Evolutionary conservation across 1,139 yeast species (phyloP), one percentile per base, ranked within the genome.

Genomic region (Tardiomyces depauwii): DNA sequence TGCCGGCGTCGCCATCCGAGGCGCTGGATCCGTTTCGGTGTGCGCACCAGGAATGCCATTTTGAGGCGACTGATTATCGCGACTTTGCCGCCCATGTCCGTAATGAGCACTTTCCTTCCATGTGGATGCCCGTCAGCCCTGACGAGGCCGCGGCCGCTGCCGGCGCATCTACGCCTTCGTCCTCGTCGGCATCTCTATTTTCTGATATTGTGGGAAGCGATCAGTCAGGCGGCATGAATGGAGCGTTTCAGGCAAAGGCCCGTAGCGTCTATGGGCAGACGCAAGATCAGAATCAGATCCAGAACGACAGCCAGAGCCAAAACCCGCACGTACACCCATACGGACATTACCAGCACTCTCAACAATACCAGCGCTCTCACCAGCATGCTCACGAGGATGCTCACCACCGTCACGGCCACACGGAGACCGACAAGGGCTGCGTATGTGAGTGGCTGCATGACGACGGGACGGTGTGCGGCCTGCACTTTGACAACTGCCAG

Each of bases 371-470:
- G 42, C 47, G 21, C 39, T 38, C 19, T 19, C 42, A 39, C 25
- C 48, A 44, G 11, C 33, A 39, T 23, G 44, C 21, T 23, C 44
- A 42, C 30, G 19, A 11, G 11, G 47, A 42, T 14, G 18, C 44
- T 40, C 32, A 27, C 18, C 42, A 28, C 33, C 13, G 38, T 30
- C 46, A 42, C 42, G 41, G 41, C 18, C 41, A 43, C 39, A 16
- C 40, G 18, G 21, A 45, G 42, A 27, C 45, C 2, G 19, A 14
- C 19, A 16, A 36, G 16, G 21, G 58, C 30, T 64, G 62, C 50
- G 62, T 68, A 40, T 76, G 79, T 58, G 57, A 69, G 55, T 75
- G 81, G 81, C 70, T 72, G 47, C 50, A 63, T 2, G 54, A 58
- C 13, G 72, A 72, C 9, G 61, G 63, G 2, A 58, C 68, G 0